Base-by-base conservation (phyloP, 441 rosid species). In the Gossypium lobatum region DNA sequence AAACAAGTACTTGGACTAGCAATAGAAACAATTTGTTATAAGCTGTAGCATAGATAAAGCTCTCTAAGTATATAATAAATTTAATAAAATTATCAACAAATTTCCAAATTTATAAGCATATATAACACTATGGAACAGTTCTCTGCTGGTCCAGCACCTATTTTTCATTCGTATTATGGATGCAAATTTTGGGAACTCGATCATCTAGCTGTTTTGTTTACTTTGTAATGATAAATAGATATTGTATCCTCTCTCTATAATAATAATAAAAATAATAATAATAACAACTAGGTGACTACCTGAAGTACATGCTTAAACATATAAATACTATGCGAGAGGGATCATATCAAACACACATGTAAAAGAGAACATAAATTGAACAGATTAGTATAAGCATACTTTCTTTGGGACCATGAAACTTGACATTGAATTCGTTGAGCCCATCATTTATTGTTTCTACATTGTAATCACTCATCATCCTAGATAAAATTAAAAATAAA, bases 401-500 rank as follows among this genome's bases (percentile, higher is more conserved):
- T 79, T 86, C 95, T 88, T 90, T 90, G 6, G 95, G 95, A 46
- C 93, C 95, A 78, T 87, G 86, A 76, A 90, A 88, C 59, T 85
- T 90, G 76, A 88, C 91, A 23, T 88, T 88, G 80, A 90, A 90
- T 78, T 88, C 95, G 80, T 79, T 84, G 72, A 90, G 88, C 54
- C 91, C 88, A 61, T 90, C 93, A 63, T 90, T 88, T 80, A 90
- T 85, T 13, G 85, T 87, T 83, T 90, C 92, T 82, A 90, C 95
- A 59, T 67, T 77, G 85, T 90, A 88, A 76, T 88, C 91, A 70
- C 90, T 88, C 95, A 90, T 90, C 95, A 88, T 90, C 87, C 95
- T 90, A 86, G 59, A 81, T 5, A 63, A 74, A 65, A 71, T 7
- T 28, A 81, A 54, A 17, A 77, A 62, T 16, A 65, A 65, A 46